Evolutionary conservation across 2,329 filamentous ascomycete genomes (phyloP).

Genomic region (Alternaria ventricosa): DNA sequence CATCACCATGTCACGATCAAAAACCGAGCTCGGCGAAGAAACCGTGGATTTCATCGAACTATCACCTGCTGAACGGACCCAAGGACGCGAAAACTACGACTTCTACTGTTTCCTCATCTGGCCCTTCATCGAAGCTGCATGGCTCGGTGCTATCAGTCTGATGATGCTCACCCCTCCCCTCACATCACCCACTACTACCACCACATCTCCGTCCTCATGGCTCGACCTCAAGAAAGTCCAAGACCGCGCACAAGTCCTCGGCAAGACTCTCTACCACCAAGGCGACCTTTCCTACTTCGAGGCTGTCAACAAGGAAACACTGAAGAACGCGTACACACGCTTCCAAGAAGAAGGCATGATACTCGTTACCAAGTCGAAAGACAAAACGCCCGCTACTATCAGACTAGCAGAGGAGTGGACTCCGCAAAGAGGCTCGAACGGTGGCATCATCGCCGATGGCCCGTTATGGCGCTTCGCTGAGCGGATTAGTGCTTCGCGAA

Average conservation of each 20-base stretch:
- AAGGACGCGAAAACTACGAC: constrained; percentile 91
- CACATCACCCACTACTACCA: constrained; percentile 34
- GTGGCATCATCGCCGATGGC: constrained; percentile 71
- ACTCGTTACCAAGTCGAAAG: constrained; percentile 70
- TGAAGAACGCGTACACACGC: constrained; percentile 88
- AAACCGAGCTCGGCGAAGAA: constrained; percentile 45
- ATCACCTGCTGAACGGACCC: constrained; percentile 74
- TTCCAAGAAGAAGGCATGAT: constrained; percentile 93
- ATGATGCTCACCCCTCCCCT: constrained; percentile 82
- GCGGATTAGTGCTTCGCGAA: constrained; percentile 78
- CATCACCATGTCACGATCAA: constrained; percentile 67
- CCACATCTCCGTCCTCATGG: constrained; percentile 62
- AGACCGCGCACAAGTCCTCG: constrained; percentile 80
- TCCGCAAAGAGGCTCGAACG: constrained; percentile 64
- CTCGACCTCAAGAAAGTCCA: constrained; percentile 79
- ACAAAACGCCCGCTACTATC: constrained; percentile 68
- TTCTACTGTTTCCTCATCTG: constrained; percentile 99
- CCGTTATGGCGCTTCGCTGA: constrained; percentile 92
- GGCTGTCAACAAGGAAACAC: constrained; percentile 95
- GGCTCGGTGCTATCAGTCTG: constrained; percentile 87
- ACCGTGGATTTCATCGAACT: constrained; percentile 73
- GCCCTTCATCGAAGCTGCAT: constrained; percentile 95
- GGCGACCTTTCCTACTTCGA: constrained; percentile 97
- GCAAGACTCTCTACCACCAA: constrained; percentile 97
- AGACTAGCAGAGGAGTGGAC: constrained; percentile 77